Conservation (phyloP, 2,329 filamentous ascomycete genomes). For the Delphinella strobiligena region DNA sequence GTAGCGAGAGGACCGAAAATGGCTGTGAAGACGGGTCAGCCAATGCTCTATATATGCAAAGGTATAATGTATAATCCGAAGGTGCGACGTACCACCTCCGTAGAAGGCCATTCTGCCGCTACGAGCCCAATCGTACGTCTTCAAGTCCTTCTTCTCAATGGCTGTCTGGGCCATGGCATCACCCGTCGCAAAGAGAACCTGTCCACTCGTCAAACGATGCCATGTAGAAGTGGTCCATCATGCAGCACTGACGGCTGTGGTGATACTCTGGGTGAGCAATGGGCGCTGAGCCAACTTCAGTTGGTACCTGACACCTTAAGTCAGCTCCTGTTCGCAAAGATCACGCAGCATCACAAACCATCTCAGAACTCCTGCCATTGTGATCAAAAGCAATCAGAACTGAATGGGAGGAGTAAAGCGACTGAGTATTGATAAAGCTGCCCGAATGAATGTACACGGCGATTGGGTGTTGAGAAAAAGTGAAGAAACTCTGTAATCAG, state of each 20-base stretch:
- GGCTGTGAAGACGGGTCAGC: conserved; percentile 30
- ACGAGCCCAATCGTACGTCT: conserved; percentile 58
- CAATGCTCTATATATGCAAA: conserved; percentile 7
- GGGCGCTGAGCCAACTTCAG: conserved; percentile 67
- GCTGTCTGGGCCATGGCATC: conserved; percentile 84
- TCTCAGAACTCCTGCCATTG: neutral
- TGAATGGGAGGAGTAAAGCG: neutral
- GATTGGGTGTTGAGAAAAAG: neutral
- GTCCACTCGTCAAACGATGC: conserved; percentile 2
- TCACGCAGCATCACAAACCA: neutral
- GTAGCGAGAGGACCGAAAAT: conserved; percentile 83
- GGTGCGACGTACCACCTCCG: conserved; percentile 49
- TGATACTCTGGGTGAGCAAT: conserved; percentile 80
- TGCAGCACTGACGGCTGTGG: conserved; percentile 51
- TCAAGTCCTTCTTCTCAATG: conserved; percentile 67
- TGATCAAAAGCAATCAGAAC: neutral
- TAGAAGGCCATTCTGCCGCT: conserved; percentile 72
- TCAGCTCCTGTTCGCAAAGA: too few species aligned
- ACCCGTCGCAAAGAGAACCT: conserved; percentile 82
- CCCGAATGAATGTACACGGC: neutral
- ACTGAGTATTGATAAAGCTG: too few species aligned
- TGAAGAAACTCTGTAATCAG: too few species aligned
- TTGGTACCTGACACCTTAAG: conserved; percentile 57
- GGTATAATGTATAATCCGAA: conserved; percentile 11
- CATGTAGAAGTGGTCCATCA: conserved; percentile 4